These are phyloP conservation scores for Hericium alpestre DNA, from an alignment of 768 basidiomycete genomes.

Conservation along the genomic window DNA sequence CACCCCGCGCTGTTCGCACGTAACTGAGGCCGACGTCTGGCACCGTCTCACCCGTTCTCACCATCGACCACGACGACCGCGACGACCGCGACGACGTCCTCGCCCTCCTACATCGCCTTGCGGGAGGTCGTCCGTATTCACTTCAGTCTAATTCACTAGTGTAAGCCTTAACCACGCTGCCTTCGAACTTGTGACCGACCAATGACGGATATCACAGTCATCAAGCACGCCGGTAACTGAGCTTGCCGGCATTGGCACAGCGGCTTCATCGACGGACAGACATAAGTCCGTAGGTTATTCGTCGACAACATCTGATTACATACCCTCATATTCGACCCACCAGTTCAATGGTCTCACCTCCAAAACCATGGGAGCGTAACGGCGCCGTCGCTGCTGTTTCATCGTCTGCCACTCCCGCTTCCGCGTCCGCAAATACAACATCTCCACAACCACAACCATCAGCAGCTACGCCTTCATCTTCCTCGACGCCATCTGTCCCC, in stretches of 20 bases:
- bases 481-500: slow-evolving; percentile 37
- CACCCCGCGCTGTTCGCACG: too few species aligned
- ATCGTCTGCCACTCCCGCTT: slow-evolving; percentile 5
- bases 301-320: not conserved
- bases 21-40: too few species aligned
- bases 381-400: slow-evolving; percentile 17
- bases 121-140: too few species aligned
- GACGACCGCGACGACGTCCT: too few species aligned
- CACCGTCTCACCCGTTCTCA: too few species aligned
- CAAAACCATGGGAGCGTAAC: slow-evolving; percentile 81
- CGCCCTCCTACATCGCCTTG: too few species aligned
- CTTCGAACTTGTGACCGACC: too few species aligned
- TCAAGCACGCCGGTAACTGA: not conserved
- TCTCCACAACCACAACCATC: not conserved
- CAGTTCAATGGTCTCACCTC: slow-evolving; percentile 63
- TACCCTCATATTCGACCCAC: not conserved
- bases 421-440: not conserved
- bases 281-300: not conserved
- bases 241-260: not conserved
- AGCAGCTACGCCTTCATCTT: slow-evolving; percentile 4
- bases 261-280: not conserved
- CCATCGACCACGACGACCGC: too few species aligned
- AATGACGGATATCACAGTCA: too few species aligned
- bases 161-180: too few species aligned
- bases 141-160: too few species aligned